Evolutionary conservation across 2,329 filamentous ascomycete genomes (phyloP), one percentile per base, ranked within the genome.

Genomic region (Fusarium udum): DNA sequence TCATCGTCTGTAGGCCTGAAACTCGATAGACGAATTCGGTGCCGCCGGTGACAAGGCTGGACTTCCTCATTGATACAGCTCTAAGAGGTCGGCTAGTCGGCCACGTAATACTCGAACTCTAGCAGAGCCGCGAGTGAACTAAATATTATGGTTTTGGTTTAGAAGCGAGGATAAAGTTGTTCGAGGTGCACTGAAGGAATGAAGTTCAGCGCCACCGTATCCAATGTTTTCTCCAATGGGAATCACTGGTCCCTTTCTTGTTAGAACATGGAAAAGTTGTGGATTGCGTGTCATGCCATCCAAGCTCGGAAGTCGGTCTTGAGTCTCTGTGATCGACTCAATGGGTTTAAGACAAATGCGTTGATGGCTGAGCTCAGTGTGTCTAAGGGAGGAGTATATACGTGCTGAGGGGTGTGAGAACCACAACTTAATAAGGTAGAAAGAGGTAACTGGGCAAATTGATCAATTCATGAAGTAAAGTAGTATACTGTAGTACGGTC

Each of bases 21-120:
- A 53, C 48, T 49, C 61, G 61, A 73, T 71, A 63, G 61, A 73
- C 66, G 61, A 72, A 51, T 55, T 73, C 62, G 71, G 71, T 71
- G 64, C 46, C 26, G 69, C 58, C 49, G 57, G 61, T 57, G 40
- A 73, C 67, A 65, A 71, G 61, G 37, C 66, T 65, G 43, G 69
- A 52, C 36, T 56, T 22, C 37, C 58, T 31, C 24, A 55, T 55
- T 32, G 46, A 70, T 36, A 31, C 53, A 57, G 42, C 45, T 48
- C 31, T 51, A 15, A 43, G 34, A 56, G 26, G 28, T 53, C 16
- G 45, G 66, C 70, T 56, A 57, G 32, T 53, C 20, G 45, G 66
- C 70, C 60, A 57, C 60, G 65, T 67, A 70, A 67, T 61, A 31
- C 37, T 56, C 24, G 34, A 55, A 42, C 28, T 60, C 13, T 51